Evolutionary conservation across 768 basidiomycete genomes (phyloP).

Genomic region (Calocera cornea): DNA sequence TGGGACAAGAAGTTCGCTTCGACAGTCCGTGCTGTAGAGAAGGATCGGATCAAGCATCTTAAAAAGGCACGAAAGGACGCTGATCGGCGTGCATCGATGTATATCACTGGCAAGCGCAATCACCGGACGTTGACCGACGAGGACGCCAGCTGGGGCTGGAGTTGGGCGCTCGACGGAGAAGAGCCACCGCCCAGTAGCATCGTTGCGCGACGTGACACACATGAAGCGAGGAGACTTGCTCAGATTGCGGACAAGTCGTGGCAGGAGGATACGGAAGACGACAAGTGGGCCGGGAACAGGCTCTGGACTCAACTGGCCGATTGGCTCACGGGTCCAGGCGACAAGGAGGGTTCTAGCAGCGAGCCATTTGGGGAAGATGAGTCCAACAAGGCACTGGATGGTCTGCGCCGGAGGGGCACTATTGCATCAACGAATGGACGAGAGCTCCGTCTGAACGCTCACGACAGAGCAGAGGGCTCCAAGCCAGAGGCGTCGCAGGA

Average conservation of each 20-base stretch:
- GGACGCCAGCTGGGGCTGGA: conserved; percentile 56
- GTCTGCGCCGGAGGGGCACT: neutral
- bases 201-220: conserved; percentile 75
- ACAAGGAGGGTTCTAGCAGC: neutral
- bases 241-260: conserved; percentile 57
- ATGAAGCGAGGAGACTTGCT: conserved; percentile 59
- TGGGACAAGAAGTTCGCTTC: conserved; percentile 58
- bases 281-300: conserved; percentile 47
- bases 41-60: conserved; percentile 49
- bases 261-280: conserved; percentile 38
- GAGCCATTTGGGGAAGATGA: neutral
- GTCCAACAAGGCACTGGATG: neutral
- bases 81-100: conserved; percentile 35
- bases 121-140: conserved; percentile 15
- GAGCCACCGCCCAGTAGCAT: conserved; percentile 85
- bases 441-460: neutral
- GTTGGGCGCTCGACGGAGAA: conserved; percentile 76
- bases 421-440: neutral
- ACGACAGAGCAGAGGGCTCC: neutral
- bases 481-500: neutral
- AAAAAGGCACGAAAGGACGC: conserved; percentile 50
- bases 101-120: conserved; percentile 26
- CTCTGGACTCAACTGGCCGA: conserved; percentile 57
- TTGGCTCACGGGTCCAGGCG: conserved; percentile 35
- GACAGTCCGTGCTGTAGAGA: conserved; percentile 45